Percentiles rank a stretch among this genome's conserved stretches.
These are phyloP conservation scores for Wickerhamiella kazuoi DNA, from an alignment of 805 yeast genomes.

Conservation along the genomic window DNA sequence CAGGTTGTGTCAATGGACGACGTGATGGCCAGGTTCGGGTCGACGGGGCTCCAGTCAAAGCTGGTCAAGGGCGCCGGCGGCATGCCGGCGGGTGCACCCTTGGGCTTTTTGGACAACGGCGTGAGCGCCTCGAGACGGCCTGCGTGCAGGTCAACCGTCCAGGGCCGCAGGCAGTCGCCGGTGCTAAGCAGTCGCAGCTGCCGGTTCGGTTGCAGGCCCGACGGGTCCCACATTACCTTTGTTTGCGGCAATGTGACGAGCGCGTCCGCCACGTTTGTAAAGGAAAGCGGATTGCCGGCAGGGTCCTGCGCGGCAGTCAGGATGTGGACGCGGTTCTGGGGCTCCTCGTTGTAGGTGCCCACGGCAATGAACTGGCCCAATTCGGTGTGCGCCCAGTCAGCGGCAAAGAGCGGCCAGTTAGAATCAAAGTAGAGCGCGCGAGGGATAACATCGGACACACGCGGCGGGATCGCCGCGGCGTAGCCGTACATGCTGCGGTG, in stretches of 20 bases:
- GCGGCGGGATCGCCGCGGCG: not conserved
- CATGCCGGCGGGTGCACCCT: slow-evolving; percentile 24
- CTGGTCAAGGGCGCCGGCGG: slow-evolving; percentile 69
- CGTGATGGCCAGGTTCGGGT: slow-evolving; percentile 56
- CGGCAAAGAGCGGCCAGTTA: slow-evolving; percentile 32
- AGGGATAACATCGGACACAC: not conserved
- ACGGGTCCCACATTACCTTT: slow-evolving; percentile 55
- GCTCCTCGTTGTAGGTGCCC: slow-evolving; percentile 69
- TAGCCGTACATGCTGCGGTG: not conserved
- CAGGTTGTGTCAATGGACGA: slow-evolving; percentile 92
- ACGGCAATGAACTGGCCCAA: slow-evolving; percentile 35
- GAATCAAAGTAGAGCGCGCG: slow-evolving; percentile 24
- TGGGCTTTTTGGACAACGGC: slow-evolving; percentile 26
- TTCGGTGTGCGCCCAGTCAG: slow-evolving; percentile 33
- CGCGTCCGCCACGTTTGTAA: slow-evolving; percentile 30
- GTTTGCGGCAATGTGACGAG: slow-evolving; percentile 53
- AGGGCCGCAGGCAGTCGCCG: slow-evolving; percentile 52
- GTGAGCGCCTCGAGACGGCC: slow-evolving; percentile 25
- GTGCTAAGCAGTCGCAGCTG: slow-evolving; percentile 39
- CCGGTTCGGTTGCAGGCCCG: slow-evolving; percentile 18
- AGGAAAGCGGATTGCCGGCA: slow-evolving; percentile 1
- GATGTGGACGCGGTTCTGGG: slow-evolving; percentile 38
- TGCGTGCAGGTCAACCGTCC: slow-evolving; percentile 29
- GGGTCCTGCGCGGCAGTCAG: slow-evolving; percentile 11
- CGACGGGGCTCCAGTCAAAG: slow-evolving; percentile 76